Base-by-base conservation (phyloP, 352 stramenopile genomes). In the Phytophthora sansomeana region DNA sequence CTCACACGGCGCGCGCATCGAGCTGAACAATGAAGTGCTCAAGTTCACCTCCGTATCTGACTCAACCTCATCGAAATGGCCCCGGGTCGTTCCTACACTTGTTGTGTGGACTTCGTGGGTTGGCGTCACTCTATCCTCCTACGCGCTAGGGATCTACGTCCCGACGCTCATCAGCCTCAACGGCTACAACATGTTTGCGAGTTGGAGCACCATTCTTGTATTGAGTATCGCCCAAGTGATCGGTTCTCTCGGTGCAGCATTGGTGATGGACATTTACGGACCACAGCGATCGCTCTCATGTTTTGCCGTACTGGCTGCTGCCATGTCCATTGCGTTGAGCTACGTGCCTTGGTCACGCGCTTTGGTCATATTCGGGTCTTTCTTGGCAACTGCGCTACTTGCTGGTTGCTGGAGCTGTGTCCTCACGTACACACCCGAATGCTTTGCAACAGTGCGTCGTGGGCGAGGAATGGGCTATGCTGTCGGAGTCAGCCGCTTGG, bases 41-140 rank as follows among this genome's bases (percentile, higher is more conserved):
- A 19, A 47, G 41, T 47, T 47, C 41, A 16, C 41, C 2, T 16
- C 41, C 6, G 41, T 29, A 17, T 19, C 17, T 6, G 41, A 47
- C 7, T 47, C 41, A 16, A 1, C 41, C 17, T 47, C 17, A 29
- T 26, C 17, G 17, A 47, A 29, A 16, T 47, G 41, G n/a, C n/a
- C 33, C 2, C 42, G 16, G n/a, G 6, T 35, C 16, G 36, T 56
- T 3, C 36, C 63, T 24, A 75, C 55, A 9, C 16, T 74, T 4
- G 54, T 69, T 26, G 19, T 83, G 19, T 76, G 69, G 54, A 33
- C 36, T 13, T 32, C 78, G 6, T 83, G 75, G 75, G 56, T 51
- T 44, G 48, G 35, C n/a, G 24, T 80, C 17, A 49, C 60, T 0
- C 26, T 83, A 44, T 74, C 55, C 3, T 60, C 60, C 17, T 80